Evolutionary conservation across 2,329 filamentous ascomycete genomes (phyloP).

Genomic region (Trichoderma oligosporum): DNA sequence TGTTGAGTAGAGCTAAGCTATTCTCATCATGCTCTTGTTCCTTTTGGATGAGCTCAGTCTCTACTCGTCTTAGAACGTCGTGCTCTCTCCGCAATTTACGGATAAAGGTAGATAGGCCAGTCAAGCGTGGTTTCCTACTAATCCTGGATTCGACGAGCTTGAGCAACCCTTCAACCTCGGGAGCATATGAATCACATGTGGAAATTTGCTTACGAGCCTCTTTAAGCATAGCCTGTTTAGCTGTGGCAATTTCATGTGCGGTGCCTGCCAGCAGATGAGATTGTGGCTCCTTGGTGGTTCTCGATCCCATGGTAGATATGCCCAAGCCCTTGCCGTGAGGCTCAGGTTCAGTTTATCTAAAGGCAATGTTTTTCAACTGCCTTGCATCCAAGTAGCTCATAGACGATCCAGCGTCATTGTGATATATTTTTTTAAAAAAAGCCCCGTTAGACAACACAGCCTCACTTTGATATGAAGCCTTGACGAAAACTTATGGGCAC

Average conservation of each 20-base stretch:
- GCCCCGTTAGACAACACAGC: background rate
- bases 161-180: constrained; percentile 24
- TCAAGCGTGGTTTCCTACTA: constrained; percentile 19
- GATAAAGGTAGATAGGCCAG: constrained; percentile 26
- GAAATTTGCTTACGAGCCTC: constrained; percentile 16
- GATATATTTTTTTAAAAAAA: too few relatives aligned
- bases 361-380: background rate
- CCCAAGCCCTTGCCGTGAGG: background rate
- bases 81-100: constrained; percentile 24
- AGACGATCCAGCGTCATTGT: background rate
- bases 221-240: constrained; percentile 17
- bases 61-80: constrained; percentile 16
- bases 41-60: constrained; percentile 15
- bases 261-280: background rate
- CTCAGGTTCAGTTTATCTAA: background rate
- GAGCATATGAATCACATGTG: constrained; percentile 16
- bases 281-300: background rate
- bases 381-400: background rate
- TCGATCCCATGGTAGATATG: background rate
- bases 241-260: background rate
- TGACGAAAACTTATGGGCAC: background rate
- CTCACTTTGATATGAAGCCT: background rate
- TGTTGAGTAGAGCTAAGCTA: constrained; percentile 19
- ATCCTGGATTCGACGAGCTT: constrained; percentile 9
- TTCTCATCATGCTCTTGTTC: constrained; percentile 14